Conservation (phyloP, 129 eudicot genomes). For the Arctium lappa region DNA sequence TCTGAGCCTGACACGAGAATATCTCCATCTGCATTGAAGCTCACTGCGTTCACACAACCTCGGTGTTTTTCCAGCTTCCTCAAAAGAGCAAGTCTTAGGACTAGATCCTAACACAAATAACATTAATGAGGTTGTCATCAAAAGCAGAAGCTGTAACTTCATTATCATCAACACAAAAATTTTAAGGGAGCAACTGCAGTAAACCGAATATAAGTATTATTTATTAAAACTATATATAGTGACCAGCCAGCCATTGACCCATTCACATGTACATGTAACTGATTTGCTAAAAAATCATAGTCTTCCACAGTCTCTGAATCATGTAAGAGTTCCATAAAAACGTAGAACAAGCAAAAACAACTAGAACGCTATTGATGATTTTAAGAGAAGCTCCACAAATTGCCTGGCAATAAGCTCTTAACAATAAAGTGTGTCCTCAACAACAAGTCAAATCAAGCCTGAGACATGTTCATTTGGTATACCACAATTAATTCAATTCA, state of each 20-base stretch:
- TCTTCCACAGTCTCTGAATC: not conserved
- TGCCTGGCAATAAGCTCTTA: not conserved
- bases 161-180: not conserved
- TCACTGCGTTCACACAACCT: slow-evolving; percentile 86
- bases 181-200: not conserved
- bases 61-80: slow-evolving; percentile 73
- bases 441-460: not conserved
- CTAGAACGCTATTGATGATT: not conserved
- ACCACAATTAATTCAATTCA: not conserved
- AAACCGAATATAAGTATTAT: too few species aligned
- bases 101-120: slow-evolving; percentile 61
- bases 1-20: slow-evolving; percentile 85
- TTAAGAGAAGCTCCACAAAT: not conserved
- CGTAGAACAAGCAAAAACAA: not conserved
- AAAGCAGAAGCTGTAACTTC: not conserved
- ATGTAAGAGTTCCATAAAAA: not conserved
- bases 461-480: not conserved
- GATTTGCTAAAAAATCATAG: not conserved
- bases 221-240: not conserved
- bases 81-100: slow-evolving; percentile 57
- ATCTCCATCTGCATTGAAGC: slow-evolving; percentile 73
- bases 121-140: not conserved
- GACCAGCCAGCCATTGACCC: not conserved
- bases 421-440: slow-evolving; percentile 2
- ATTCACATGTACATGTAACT: not conserved